A percentile compares a stretch with the other conserved stretches of the same genome.
Evolutionary conservation across 2,329 filamentous ascomycete genomes (phyloP).

Genomic region (Calonectria pauciramosa): DNA sequence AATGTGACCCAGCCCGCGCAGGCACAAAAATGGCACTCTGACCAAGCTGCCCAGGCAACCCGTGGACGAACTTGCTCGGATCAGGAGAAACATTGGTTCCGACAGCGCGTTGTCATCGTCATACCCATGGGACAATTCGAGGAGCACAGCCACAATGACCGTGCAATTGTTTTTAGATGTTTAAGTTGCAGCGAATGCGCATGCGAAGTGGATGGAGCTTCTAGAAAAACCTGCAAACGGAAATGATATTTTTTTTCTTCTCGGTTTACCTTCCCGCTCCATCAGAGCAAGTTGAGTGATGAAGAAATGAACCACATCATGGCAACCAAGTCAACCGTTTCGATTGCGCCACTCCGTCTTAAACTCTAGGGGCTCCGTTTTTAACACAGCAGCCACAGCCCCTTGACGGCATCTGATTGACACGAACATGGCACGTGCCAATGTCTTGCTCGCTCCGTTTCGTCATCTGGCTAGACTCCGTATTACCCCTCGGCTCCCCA

Average conservation of each 20-base stretch:
- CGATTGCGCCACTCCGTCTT: neutral
- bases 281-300: too few relatives aligned
- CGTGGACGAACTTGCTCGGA: neutral
- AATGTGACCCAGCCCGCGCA: neutral
- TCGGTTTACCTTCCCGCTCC: neutral
- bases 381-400: neutral
- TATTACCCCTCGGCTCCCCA: slow-evolving; percentile 40
- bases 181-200: neutral
- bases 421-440: neutral
- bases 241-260: neutral
- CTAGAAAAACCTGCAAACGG: neutral
- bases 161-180: neutral
- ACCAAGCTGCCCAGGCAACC: slow-evolving; percentile 20
- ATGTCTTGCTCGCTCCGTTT: slow-evolving; percentile 4
- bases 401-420: neutral
- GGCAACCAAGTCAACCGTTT: neutral
- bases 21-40: neutral
- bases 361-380: neutral
- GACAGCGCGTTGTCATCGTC: neutral
- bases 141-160: neutral
- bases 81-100: slow-evolving; percentile 12
- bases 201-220: neutral
- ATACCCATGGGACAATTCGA: neutral
- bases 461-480: slow-evolving; percentile 16
- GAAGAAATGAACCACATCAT: neutral